Conservation (phyloP, 2,329 filamentous ascomycete species). For the Colletotrichum sp. region DNA sequence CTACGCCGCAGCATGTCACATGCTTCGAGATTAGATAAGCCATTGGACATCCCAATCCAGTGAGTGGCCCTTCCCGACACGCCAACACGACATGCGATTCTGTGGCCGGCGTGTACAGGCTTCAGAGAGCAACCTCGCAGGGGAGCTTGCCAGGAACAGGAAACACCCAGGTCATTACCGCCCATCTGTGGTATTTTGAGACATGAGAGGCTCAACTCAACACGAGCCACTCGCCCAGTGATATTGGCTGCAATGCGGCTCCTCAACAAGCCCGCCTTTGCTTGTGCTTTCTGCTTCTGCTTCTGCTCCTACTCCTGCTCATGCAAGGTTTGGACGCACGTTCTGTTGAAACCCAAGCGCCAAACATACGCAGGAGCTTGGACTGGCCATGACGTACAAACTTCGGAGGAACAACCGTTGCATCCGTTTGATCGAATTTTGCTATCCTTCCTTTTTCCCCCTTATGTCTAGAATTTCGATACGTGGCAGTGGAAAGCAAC, state of each 20-base stretch:
- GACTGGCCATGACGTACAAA: constrained; percentile 7
- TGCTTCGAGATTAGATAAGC: constrained; percentile 14
- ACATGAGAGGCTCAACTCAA: not conserved
- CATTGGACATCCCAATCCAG: not conserved
- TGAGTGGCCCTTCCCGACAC: not conserved
- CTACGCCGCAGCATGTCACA: constrained; percentile 4
- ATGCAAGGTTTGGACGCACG: constrained; percentile 16
- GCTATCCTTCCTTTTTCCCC: not conserved
- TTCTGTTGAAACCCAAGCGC: constrained; percentile 19
- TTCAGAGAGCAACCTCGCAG: not conserved
- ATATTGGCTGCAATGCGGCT: not conserved
- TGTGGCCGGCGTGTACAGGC: not conserved
- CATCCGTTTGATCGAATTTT: not conserved
- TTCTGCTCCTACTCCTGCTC: not conserved
- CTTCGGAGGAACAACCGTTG: not conserved
- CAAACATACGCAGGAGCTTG: constrained; percentile 14
- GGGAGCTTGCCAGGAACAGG: not conserved
- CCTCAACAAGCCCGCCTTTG: not conserved
- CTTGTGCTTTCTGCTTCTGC: not conserved
- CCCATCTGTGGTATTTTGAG: not conserved
- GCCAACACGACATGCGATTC: not conserved
- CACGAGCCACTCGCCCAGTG: not conserved
- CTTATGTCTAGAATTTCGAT: not conserved
- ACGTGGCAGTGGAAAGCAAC: not conserved
- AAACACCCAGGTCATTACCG: not conserved